Conservation (phyloP, 495 filamentous ascomycete genomes). For the Hyaloscypha bicolor region DNA sequence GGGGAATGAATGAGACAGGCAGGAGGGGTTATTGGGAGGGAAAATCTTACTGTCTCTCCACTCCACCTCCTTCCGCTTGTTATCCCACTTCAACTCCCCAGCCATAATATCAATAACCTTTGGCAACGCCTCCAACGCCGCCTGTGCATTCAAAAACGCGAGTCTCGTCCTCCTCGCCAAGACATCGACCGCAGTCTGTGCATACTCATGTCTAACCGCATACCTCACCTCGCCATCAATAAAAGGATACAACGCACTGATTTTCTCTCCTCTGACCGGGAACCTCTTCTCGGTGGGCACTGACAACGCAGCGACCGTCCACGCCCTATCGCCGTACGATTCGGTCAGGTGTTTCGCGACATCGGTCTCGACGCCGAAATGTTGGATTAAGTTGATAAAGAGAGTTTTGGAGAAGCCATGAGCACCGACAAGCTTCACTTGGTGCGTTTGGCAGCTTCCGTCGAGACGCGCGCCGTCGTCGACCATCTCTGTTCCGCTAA, state of each 20-base stretch:
- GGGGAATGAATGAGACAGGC: no score
- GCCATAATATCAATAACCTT: constrained; percentile 91
- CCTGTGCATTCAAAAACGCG: constrained; percentile 95
- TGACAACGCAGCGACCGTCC: constrained; percentile 89
- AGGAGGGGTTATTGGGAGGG: constrained; percentile 15
- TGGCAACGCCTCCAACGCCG: constrained; percentile 88
- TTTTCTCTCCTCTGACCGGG: constrained; percentile 82
- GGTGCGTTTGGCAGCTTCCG: constrained; percentile 88
- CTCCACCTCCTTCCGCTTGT: constrained; percentile 69
- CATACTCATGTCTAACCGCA: constrained; percentile 87
- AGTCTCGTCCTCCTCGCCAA: constrained; percentile 84
- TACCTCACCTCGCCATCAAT: constrained; percentile 97
- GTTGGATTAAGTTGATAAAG: constrained; percentile 98
- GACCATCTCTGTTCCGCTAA: constrained; percentile 76
- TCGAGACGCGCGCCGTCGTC: constrained; percentile 77
- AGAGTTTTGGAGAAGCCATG: constrained; percentile 94
- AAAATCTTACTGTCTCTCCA: constrained; percentile 70
- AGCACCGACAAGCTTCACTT: constrained; percentile 86
- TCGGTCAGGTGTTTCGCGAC: constrained; percentile 88
- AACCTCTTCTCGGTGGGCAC: constrained; percentile 81
- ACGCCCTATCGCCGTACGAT: constrained; percentile 93
- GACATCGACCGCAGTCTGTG: constrained; percentile 91
- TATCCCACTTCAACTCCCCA: constrained; percentile 83
- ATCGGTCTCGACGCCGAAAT: constrained; percentile 94
- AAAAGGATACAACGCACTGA: constrained; percentile 86